Conservation (phyloP, 1,284 basidiomycete genomes). For the Ceratobasidium sp. region DNA sequence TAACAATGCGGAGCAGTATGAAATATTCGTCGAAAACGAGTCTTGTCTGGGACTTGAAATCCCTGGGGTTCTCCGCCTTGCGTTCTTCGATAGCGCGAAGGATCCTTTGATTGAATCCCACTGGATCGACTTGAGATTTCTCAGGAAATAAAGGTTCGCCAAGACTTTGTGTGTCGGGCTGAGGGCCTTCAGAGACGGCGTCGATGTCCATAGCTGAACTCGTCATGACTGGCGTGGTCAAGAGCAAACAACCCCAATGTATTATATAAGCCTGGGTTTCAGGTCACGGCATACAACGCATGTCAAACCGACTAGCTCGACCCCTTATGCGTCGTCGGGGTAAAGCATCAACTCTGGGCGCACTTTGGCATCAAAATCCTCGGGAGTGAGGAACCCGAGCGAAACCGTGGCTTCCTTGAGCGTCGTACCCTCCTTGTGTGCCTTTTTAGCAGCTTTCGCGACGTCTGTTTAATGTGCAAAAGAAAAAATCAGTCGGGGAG, state of each 20-base stretch:
- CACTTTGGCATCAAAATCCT: constrained; percentile 97
- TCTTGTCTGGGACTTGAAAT: too few species aligned
- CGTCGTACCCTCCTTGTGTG: constrained; percentile 97
- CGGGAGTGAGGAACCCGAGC: constrained; percentile 86
- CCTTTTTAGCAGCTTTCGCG: constrained; percentile 98
- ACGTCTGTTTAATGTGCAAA: constrained; percentile 73
- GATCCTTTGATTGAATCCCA: too few species aligned
- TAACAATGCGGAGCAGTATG: too few species aligned
- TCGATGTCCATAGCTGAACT: neutral
- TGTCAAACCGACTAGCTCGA: neutral
- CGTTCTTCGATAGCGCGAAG: too few species aligned
- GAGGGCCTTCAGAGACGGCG: too few species aligned
- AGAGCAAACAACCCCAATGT: too few species aligned
- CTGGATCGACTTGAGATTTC: too few species aligned
- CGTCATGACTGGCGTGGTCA: neutral
- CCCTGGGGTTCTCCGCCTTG: too few species aligned
- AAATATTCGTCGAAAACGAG: too few species aligned
- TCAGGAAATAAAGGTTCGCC: too few species aligned
- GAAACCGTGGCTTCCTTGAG: constrained; percentile 94
- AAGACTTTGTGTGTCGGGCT: too few species aligned
- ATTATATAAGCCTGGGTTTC: too few species aligned
- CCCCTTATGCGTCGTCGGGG: constrained; percentile 66
- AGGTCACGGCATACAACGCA: neutral
- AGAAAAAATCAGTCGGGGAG: neutral
- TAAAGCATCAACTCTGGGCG: constrained; percentile 91